phyloP scores from a whole-genome alignment of 179 eudicot genomes.

The Sideroxylon spinosum region DNA sequence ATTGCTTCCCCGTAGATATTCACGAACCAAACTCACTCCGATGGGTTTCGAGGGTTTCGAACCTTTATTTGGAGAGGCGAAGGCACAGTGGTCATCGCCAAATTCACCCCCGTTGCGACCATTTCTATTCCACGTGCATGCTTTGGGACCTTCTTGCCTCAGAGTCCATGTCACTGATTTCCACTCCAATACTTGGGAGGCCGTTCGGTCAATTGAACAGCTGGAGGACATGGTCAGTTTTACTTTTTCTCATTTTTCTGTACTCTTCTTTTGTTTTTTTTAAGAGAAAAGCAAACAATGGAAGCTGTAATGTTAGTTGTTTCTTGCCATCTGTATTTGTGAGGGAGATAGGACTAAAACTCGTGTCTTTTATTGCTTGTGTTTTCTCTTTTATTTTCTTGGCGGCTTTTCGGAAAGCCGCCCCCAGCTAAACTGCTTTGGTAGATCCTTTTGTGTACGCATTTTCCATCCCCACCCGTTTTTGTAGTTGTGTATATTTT shows the following conservation, averaged over 20 bases:
- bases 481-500: not conserved
- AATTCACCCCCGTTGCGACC: constrained; percentile 24
- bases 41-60: constrained; percentile 38
- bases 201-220: constrained; percentile 41
- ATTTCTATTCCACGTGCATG: constrained; percentile 42
- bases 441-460: no score
- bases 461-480: no score
- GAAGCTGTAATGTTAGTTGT: not conserved
- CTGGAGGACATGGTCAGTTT: constrained; percentile 68
- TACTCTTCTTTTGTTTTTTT: not conserved
- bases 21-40: not conserved
- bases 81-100: constrained; percentile 38
- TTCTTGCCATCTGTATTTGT: not conserved
- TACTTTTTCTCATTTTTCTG: not conserved
- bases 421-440: not conserved
- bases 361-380: not conserved
- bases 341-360: no score
- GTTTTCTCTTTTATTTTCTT: not conserved
- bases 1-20: no score
- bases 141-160: constrained; percentile 36
- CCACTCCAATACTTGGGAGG: constrained; percentile 45
- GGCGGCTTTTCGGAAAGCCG: not conserved
- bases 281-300: not conserved
- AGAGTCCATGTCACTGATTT: constrained; percentile 52
- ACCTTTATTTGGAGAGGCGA: constrained; percentile 53